Percentiles rank a stretch among this genome's conserved stretches.
These are phyloP conservation scores for Hypoxylon fuscum DNA, from an alignment of 495 filamentous ascomycete genomes.

Conservation along the genomic window DNA sequence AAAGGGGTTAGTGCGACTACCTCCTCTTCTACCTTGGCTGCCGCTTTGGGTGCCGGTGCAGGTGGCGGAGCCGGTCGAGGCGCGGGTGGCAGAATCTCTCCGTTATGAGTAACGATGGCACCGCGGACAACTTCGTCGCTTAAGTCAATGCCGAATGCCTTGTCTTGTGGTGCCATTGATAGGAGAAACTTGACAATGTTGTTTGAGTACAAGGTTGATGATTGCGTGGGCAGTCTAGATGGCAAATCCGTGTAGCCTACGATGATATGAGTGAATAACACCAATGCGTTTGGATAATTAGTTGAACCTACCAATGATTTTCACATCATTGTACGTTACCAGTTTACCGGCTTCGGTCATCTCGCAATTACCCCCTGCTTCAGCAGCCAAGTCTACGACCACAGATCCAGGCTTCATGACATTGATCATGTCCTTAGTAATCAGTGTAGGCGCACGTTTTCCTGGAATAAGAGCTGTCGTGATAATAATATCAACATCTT, in stretches of 20 bases:
- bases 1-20: conserved; percentile 75
- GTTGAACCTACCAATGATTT: conserved; percentile 70
- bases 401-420: conserved; percentile 85
- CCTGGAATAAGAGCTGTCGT: conserved; percentile 86
- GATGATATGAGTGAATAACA: conserved; percentile 6
- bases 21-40: conserved; percentile 63
- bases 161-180: conserved; percentile 77
- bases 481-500: conserved; percentile 87
- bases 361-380: conserved; percentile 84
- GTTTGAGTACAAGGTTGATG: conserved; percentile 84
- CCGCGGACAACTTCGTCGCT: conserved; percentile 82
- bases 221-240: conserved; percentile 80
- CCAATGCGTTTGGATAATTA: not conserved
- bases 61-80: conserved; percentile 77
- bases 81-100: conserved; percentile 74
- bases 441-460: conserved; percentile 76
- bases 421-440: conserved; percentile 78
- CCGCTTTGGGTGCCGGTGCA: conserved; percentile 61
- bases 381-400: conserved; percentile 81
- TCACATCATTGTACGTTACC: conserved; percentile 74
- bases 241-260: conserved; percentile 82
- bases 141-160: conserved; percentile 76
- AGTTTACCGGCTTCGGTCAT: conserved; percentile 74
- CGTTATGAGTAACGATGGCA: conserved; percentile 77
- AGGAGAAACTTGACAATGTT: conserved; percentile 85